These are phyloP conservation scores for Claviceps pazoutovae DNA, from an alignment of 2,329 filamentous ascomycete genomes.

Conservation along the genomic window DNA sequence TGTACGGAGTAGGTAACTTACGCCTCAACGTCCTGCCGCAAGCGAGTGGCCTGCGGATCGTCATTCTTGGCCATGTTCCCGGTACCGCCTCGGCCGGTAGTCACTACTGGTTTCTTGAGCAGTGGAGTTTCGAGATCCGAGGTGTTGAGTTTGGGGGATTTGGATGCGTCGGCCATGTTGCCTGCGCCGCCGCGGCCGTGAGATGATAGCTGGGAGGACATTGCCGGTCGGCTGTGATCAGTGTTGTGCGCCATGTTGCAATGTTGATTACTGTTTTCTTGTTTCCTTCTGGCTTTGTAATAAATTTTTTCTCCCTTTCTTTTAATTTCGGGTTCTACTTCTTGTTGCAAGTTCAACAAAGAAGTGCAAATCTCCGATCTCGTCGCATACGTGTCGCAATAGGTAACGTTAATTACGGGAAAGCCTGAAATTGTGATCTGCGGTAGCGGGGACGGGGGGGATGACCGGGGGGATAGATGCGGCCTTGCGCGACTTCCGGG, in stretches of 20 bases:
- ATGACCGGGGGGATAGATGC: background rate
- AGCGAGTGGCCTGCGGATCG: slow-evolving; percentile 59
- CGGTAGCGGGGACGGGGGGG: background rate
- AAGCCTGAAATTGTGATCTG: background rate
- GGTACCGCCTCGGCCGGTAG: slow-evolving; percentile 75
- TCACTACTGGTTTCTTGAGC: slow-evolving; percentile 72
- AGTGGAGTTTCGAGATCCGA: slow-evolving; percentile 67
- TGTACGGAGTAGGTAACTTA: slow-evolving; percentile 22
- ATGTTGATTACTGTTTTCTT: background rate
- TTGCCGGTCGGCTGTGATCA: background rate
- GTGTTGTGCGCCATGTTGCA: background rate
- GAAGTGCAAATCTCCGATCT: no score
- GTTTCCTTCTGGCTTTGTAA: background rate
- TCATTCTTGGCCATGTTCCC: slow-evolving; percentile 74
- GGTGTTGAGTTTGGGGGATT: slow-evolving; percentile 37
- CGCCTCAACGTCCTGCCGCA: slow-evolving; percentile 71
- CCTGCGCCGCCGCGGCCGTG: slow-evolving; percentile 69
- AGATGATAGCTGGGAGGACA: slow-evolving; percentile 34
- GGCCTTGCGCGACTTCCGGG: background rate
- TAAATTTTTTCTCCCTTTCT: no score
- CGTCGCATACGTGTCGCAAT: no score
- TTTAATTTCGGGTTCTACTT: no score
- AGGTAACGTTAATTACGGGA: no score
- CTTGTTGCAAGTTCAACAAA: no score
- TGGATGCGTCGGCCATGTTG: slow-evolving; percentile 48